Conservation (phyloP, 192 early-diverging fungal species). For the Backusella australiensis region DNA sequence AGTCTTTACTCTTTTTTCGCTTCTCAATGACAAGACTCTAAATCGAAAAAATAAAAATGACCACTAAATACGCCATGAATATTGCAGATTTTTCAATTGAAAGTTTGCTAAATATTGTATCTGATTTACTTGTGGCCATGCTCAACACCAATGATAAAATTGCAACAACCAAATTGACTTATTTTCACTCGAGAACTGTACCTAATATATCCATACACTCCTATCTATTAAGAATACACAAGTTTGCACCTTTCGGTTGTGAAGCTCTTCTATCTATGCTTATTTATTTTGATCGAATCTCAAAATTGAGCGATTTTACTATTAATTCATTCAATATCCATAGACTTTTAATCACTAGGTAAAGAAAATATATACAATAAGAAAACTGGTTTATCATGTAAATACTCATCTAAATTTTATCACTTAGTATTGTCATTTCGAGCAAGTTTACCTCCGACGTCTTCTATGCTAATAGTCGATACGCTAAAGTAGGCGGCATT, state of each 20-base stretch:
- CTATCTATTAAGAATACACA: slow-evolving; percentile 66
- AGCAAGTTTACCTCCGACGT: slow-evolving; percentile 72
- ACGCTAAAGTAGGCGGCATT: slow-evolving; percentile 75
- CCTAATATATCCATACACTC: slow-evolving; percentile 63
- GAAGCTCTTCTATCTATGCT: slow-evolving; percentile 64
- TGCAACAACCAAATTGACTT: slow-evolving; percentile 40
- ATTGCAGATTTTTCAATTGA: slow-evolving; percentile 47
- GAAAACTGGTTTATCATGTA: not conserved
- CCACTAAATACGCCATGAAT: slow-evolving; percentile 5
- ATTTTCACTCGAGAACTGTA: slow-evolving; percentile 70
- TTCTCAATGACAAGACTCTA: not conserved
- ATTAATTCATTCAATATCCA: slow-evolving; percentile 71
- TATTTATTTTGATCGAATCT: slow-evolving; percentile 70
- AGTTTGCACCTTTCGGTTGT: slow-evolving; percentile 65
- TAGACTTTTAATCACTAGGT: slow-evolving; percentile 59
- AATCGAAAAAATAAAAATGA: not conserved
- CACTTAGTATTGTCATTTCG: slow-evolving; percentile 57
- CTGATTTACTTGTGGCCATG: slow-evolving; percentile 49
- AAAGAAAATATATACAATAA: slow-evolving; percentile 6
- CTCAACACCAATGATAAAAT: slow-evolving; percentile 47
- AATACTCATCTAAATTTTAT: not conserved
- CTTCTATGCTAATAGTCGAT: slow-evolving; percentile 68
- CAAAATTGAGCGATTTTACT: slow-evolving; percentile 48
- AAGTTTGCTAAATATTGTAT: slow-evolving; percentile 47
- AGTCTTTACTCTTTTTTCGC: not conserved